Base-by-base conservation (phyloP, 2,329 filamentous ascomycete species). In the Grosmannia penicillata region DNA sequence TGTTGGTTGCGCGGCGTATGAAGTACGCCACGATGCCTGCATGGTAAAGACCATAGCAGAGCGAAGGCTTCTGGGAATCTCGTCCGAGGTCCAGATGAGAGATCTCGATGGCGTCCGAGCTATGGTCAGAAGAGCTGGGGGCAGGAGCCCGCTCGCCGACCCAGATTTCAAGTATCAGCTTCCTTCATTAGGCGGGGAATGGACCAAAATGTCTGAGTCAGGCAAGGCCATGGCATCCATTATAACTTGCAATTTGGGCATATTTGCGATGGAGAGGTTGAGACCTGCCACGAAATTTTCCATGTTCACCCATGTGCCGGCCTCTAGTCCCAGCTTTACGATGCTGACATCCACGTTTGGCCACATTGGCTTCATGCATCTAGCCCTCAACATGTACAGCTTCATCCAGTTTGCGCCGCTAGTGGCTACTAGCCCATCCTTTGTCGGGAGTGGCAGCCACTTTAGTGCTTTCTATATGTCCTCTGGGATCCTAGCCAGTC, bases 291-390 rank as follows among this genome's bases (percentile, higher is more conserved):
- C 38, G 7, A n/a, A n/a, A n/a, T 29, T 39, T 4, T n/a, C 32
- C 26, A 31, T 37, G n/a, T 47, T 49, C n/a, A 43, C 45, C 11
- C 48, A 49, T 39, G 19, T 45, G 26, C 44, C 48, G 2, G 42
- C 41, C 4, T 17, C 28, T 4, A 27, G 36, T 23, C 11, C 17
- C 30, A 43, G 48, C 39, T 48, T 46, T n/a, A 54, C 50, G 6
- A 26, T 55, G 21, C 41, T 57, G 19, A 51, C 49, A 2, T 49
- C 50, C n/a, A 45, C 47, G 1, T 56, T 57, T 38, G 48, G 49
- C 21, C 55, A 57, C 35, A 40, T 33, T 8, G 49, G 47, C 19
- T 11, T 47, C 2, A 1, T 45, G 1, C 54, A 57, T 35, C 33
- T 56, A n/a, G 44, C 30, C 3, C 23, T 53, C 26, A 56, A 55